Evolutionary conservation across 306 rosid genomes (phyloP).

Genomic region (Pterocarpus macrocarpus): DNA sequence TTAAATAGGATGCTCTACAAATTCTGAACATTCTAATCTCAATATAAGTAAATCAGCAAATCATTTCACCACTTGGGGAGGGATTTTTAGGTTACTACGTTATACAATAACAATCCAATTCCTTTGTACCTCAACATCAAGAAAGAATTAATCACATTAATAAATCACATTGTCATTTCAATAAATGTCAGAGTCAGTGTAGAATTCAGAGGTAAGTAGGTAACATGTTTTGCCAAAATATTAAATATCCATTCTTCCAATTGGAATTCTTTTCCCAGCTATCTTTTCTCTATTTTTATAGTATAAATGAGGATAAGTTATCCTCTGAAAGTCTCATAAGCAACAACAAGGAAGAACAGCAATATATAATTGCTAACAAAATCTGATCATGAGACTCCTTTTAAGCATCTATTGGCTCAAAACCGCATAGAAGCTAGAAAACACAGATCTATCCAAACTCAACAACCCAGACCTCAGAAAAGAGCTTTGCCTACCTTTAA

Average conservation of each 20-base stretch:
- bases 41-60: constrained; percentile 30
- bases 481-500: no score
- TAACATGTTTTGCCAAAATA: constrained; percentile 4
- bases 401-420: no score
- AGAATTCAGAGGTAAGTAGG: not conserved
- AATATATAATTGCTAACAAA: no score
- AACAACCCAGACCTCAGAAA: no score
- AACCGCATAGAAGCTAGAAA: no score
- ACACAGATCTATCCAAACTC: no score
- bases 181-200: not conserved
- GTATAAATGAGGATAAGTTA: constrained; percentile 17
- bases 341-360: not conserved
- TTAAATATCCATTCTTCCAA: not conserved
- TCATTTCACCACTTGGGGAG: constrained; percentile 26
- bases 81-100: constrained; percentile 31
- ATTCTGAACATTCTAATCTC: constrained; percentile 29
- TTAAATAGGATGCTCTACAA: constrained; percentile 40
- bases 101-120: constrained; percentile 47
- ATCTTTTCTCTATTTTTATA: not conserved
- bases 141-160: constrained; percentile 20
- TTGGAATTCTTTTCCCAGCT: not conserved
- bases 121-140: constrained; percentile 26
- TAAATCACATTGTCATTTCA: constrained; percentile 13
- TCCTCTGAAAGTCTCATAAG: not conserved
- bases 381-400: no score